Evolutionary conservation across 2,329 filamentous ascomycete genomes (phyloP).

Genomic region (Alternaria sp.): DNA sequence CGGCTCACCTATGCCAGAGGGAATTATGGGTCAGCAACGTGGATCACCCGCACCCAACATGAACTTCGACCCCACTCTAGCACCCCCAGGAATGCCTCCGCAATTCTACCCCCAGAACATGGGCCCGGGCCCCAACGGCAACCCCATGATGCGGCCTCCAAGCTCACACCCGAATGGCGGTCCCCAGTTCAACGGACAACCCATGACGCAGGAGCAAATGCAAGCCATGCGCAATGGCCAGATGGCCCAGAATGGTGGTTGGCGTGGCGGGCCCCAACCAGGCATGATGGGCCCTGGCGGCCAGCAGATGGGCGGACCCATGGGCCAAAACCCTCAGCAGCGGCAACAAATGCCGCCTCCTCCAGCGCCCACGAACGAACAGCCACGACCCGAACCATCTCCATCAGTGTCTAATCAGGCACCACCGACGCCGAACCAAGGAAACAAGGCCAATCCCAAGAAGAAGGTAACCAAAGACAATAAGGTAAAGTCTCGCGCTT

Average conservation of each 20-base stretch:
- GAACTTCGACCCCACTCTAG: conserved; percentile 60
- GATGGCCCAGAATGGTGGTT: conserved; percentile 50
- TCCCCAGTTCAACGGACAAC: conserved; percentile 65
- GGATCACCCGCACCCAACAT: conserved; percentile 68
- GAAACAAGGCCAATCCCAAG: conserved; percentile 77
- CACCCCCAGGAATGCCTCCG: conserved; percentile 57
- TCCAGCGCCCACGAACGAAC: conserved; percentile 55
- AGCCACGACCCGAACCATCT: conserved; percentile 57
- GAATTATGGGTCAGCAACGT: conserved; percentile 69
- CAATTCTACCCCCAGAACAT: conserved; percentile 48
- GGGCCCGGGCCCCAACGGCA: conserved; percentile 30
- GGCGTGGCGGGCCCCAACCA: conserved; percentile 48
- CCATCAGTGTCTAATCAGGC: conserved; percentile 60
- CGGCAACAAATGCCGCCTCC: conserved; percentile 65
- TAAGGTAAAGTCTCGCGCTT: conserved; percentile 67
- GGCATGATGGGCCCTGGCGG: conserved; percentile 66
- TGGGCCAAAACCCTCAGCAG: conserved; percentile 74
- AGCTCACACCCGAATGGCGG: conserved; percentile 58
- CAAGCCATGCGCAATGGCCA: conserved; percentile 52
- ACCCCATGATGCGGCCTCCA: conserved; percentile 64
- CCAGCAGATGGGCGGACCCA: conserved; percentile 60
- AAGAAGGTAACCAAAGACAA: conserved; percentile 76
- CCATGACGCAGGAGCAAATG: conserved; percentile 69
- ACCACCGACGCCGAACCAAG: conserved; percentile 79
- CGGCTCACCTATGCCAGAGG: conserved; percentile 73